Evolutionary conservation across 306 rosid genomes (phyloP).

Genomic region (Quercus engelmannii): DNA sequence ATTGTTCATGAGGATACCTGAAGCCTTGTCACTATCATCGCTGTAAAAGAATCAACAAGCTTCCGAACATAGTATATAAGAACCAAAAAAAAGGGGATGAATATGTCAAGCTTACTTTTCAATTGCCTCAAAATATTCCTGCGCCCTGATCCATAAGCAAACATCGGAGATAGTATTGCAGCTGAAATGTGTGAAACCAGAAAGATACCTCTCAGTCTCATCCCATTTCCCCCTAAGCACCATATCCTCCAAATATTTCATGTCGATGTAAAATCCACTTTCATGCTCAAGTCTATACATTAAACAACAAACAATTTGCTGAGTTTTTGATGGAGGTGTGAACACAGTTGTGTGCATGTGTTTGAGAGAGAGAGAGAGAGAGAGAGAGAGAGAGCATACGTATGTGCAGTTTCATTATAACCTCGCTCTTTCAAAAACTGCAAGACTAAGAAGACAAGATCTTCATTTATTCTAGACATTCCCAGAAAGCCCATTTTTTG

Average conservation of each 20-base stretch:
- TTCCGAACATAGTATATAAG: neutral
- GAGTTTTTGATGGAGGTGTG: neutral
- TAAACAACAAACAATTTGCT: neutral
- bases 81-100: neutral
- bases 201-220: slow-evolving; percentile 39
- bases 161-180: slow-evolving; percentile 34
- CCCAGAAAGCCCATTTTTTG: neutral
- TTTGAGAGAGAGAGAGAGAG: neutral
- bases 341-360: neutral
- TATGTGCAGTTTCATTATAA: slow-evolving; percentile 27
- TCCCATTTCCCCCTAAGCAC: slow-evolving; percentile 38
- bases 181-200: slow-evolving; percentile 23
- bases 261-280: slow-evolving; percentile 42
- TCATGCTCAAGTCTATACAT: slow-evolving; percentile 44
- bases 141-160: slow-evolving; percentile 41
- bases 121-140: slow-evolving; percentile 43
- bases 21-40: slow-evolving; percentile 15
- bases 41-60: slow-evolving; percentile 16
- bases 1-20: slow-evolving; percentile 27
- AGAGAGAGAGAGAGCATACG: slow-evolving; percentile 12
- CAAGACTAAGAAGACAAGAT: slow-evolving; percentile 26
- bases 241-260: slow-evolving; percentile 30
- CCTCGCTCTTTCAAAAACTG: slow-evolving; percentile 32
- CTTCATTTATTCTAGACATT: slow-evolving; percentile 13
- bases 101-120: slow-evolving; percentile 24